phyloP scores from a whole-genome alignment of 2,329 filamentous ascomycete species.

The Tolypocladium cylindrosporum region DNA sequence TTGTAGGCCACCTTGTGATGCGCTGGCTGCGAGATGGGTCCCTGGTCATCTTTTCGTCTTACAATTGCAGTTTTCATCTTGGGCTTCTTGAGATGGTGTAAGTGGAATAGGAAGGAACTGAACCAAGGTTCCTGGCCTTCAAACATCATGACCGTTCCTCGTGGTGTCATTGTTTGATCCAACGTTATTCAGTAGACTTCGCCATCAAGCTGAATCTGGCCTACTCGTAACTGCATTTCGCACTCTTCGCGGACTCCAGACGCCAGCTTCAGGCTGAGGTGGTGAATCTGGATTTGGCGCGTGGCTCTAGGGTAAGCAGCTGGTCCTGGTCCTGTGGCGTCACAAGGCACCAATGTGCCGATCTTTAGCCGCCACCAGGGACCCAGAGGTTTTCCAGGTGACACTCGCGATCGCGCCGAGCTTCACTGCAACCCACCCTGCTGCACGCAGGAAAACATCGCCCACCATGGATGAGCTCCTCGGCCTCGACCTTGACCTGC shows the following conservation, averaged over 20 bases:
- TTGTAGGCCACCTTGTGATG: constrained; percentile 9
- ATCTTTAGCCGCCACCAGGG: not conserved
- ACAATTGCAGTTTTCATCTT: constrained; percentile 31
- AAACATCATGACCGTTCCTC: no score
- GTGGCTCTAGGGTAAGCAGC: no score
- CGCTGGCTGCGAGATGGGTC: constrained; percentile 50
- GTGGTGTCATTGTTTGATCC: no score
- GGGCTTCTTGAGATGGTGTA: constrained; percentile 4
- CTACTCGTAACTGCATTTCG: no score
- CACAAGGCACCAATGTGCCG: not conserved
- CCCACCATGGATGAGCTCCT: constrained; percentile 76
- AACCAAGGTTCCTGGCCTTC: no score
- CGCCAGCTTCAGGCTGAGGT: not conserved
- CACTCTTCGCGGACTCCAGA: not conserved
- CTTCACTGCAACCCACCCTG: constrained; percentile 5
- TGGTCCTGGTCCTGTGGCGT: not conserved
- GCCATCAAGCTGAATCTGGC: no score
- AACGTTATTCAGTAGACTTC: no score
- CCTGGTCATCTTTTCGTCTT: constrained; percentile 37
- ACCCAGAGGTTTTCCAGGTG: not conserved
- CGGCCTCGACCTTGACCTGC: constrained; percentile 77
- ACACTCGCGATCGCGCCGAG: not conserved
- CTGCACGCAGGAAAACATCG: constrained; percentile 8
- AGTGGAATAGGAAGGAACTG: not conserved
- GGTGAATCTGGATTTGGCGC: not conserved